Percentiles rank a stretch among this genome's conserved stretches.
Evolutionary conservation across 805 yeast species (phyloP).

Genomic region (Yarrowia keelungensis): DNA sequence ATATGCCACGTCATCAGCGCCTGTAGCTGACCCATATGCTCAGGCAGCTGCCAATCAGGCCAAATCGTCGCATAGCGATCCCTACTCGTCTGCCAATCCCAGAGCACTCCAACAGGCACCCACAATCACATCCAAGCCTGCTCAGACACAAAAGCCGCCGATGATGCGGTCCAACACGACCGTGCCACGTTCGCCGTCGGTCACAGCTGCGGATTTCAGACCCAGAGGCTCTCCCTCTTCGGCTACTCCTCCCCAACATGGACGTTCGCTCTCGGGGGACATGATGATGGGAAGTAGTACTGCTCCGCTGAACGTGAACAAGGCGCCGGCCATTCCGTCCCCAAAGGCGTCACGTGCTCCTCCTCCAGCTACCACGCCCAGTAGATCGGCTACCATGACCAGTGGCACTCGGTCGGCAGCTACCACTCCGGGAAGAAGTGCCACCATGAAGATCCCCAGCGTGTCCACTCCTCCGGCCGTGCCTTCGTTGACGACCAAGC

Average conservation of each 20-base stretch:
- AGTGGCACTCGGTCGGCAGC: not conserved
- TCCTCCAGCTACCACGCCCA: not conserved
- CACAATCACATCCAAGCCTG: constrained; percentile 21
- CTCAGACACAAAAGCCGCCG: constrained; percentile 5
- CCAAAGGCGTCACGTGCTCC: not conserved
- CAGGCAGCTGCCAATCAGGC: constrained; percentile 6
- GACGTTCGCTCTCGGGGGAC: constrained; percentile 19
- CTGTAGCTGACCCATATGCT: constrained; percentile 4
- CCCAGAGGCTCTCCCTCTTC: constrained; percentile 4
- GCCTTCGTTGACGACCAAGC: constrained; percentile 22
- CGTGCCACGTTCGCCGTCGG: constrained; percentile 13
- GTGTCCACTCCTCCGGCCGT: not conserved
- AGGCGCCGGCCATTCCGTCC: not conserved
- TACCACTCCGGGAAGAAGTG: constrained; percentile 21
- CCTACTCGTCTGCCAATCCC: not conserved
- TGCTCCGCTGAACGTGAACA: constrained; percentile 13
- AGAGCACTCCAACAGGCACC: not conserved
- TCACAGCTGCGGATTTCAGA: constrained; percentile 10
- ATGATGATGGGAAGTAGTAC: not conserved
- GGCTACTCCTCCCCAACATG: not conserved
- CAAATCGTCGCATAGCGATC: constrained; percentile 15
- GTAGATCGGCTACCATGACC: constrained; percentile 3
- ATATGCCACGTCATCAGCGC: not conserved
- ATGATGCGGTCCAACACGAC: constrained; percentile 35
- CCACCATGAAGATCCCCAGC: constrained; percentile 21